phyloP scores from a whole-genome alignment of 1,284 basidiomycete genomes.

The Lignosus rhinocerotis region DNA sequence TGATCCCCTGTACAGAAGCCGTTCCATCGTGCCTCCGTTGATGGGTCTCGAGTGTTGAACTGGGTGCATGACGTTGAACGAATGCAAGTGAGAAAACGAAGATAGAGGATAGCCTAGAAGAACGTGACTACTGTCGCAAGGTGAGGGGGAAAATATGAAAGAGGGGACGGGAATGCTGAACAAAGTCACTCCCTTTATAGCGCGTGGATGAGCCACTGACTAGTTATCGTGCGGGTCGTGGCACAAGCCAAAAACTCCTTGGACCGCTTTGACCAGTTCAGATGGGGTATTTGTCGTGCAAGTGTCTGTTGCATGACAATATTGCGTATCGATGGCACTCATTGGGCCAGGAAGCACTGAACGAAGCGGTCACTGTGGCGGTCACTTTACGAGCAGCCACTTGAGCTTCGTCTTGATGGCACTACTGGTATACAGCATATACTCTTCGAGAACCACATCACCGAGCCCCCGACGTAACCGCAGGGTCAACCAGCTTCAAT shows the following conservation, averaged over 20 bases:
- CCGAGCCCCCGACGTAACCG: not conserved
- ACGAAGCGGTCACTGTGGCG: too few relatives aligned
- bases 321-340: not conserved
- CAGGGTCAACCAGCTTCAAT: slow-evolving; percentile 15
- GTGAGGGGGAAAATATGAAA: not conserved
- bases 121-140: not conserved
- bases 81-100: not conserved
- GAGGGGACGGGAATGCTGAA: not conserved
- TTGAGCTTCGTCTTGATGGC: not conserved
- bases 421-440: not conserved
- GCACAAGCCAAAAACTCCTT: not conserved
- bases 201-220: not conserved
- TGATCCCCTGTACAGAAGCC: not conserved
- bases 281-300: not conserved
- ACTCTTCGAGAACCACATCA: not conserved
- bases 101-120: not conserved
- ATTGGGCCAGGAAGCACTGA: too few relatives aligned
- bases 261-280: not conserved
- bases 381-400: not conserved
- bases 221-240: not conserved
- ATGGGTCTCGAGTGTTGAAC: not conserved
- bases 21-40: not conserved
- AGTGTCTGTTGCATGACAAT: not conserved
- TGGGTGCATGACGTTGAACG: not conserved
- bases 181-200: not conserved